Evolutionary conservation across 352 stramenopile genomes (phyloP).

Genomic region (Blastocystis sp.): DNA sequence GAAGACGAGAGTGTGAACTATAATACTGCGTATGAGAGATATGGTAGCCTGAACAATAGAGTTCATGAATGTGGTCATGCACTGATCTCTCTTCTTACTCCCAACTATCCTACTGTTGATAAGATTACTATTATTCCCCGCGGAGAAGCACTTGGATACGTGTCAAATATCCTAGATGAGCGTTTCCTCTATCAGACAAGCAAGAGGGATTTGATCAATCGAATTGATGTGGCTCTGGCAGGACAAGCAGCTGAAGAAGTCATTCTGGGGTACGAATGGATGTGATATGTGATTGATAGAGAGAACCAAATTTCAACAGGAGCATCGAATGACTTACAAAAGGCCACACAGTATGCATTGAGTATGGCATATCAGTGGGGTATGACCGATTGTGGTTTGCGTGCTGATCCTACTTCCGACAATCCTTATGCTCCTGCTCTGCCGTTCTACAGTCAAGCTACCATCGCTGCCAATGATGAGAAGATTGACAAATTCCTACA

Average conservation of each 20-base stretch:
- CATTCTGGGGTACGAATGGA: constrained; percentile 19
- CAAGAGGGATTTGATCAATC: constrained; percentile 51
- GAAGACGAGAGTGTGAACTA: constrained; percentile 2
- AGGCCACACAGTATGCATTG: constrained; percentile 83
- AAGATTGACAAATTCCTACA: constrained; percentile 3
- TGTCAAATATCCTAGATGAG: constrained; percentile 70
- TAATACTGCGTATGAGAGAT: constrained; percentile 23
- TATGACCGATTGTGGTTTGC: constrained; percentile 76
- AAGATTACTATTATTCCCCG: constrained; percentile 99
- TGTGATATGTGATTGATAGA: constrained; percentile 79
- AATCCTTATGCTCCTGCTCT: not conserved
- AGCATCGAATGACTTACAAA: constrained; percentile 83
- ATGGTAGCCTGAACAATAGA: not conserved
- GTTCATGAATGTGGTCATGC: constrained; percentile 92
- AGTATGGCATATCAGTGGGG: constrained; percentile 96
- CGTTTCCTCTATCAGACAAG: constrained; percentile 21
- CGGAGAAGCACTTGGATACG: constrained; percentile 89
- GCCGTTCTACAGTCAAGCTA: constrained; percentile 47
- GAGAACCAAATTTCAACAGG: constrained; percentile 90
- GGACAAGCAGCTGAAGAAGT: constrained; percentile 95
- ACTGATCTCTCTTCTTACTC: constrained; percentile 84
- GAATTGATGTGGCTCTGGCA: constrained; percentile 93
- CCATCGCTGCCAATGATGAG: constrained; percentile 31
- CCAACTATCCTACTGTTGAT: constrained; percentile 88
- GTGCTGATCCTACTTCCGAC: not conserved